A percentile compares a stretch with the other conserved stretches of the same genome.
Evolutionary conservation across 345 rosid species (phyloP).

Genomic region (Heritiera fomes): DNA sequence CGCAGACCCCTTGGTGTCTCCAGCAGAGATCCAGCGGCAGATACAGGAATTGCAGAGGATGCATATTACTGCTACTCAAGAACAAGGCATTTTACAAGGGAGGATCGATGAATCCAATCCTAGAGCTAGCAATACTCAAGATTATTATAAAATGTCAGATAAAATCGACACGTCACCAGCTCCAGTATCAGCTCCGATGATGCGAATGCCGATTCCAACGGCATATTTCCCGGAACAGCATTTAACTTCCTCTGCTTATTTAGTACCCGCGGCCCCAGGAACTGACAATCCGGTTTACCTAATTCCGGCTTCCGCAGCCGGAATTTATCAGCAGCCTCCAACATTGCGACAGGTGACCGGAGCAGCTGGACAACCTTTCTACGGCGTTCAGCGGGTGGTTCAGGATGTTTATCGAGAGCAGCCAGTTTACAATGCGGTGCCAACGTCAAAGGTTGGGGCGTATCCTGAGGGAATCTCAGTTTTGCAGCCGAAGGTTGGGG

Average conservation of each 20-base stretch:
- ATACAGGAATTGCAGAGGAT: conserved; percentile 46
- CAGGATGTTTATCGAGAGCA: conserved; percentile 46
- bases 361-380: conserved; percentile 40
- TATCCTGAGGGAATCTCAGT: conserved; percentile 33
- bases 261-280: conserved; percentile 19
- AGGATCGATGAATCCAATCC: conserved; percentile 33
- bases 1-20: conserved; percentile 31
- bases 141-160: conserved; percentile 31
- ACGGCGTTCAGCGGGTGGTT: conserved; percentile 44
- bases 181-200: conserved; percentile 31
- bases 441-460: conserved; percentile 30
- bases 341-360: conserved; percentile 35
- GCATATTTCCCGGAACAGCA: conserved; percentile 40
- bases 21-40: conserved; percentile 42
- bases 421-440: conserved; percentile 35
- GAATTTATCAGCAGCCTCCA: conserved; percentile 34
- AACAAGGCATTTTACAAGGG: conserved; percentile 31
- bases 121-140: conserved; percentile 24
- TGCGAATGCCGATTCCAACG: conserved; percentile 42
- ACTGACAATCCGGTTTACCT: conserved; percentile 48
- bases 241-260: conserved; percentile 31
- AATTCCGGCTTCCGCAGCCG: conserved; percentile 30
- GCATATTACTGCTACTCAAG: conserved; percentile 36
- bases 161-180: conserved; percentile 28
- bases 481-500: conserved; percentile 29